Evolutionary conservation across 805 yeast genomes (phyloP).

Genomic region (Metschnikowia cerradonensis): DNA sequence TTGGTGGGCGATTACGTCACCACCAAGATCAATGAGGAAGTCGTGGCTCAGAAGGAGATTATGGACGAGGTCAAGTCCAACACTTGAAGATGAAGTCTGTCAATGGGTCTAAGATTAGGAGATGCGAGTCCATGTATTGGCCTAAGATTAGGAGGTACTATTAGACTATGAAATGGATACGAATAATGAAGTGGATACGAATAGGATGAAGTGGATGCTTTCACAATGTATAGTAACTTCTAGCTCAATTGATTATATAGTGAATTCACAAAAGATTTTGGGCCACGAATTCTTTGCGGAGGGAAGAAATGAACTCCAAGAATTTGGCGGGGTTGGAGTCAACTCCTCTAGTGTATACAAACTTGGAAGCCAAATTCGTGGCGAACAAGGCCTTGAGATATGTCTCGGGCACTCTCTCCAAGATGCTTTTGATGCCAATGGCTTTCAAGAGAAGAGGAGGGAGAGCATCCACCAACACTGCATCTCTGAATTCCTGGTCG

Average conservation of each 20-base stretch:
- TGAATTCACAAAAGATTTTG: slow-evolving; percentile 26
- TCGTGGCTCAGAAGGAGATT: slow-evolving; percentile 29
- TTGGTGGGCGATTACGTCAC: slow-evolving; percentile 39
- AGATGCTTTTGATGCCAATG: slow-evolving; percentile 62
- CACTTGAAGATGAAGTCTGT: background rate
- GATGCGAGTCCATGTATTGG: too few species aligned
- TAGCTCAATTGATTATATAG: background rate
- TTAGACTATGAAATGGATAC: too few species aligned
- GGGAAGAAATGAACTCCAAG: slow-evolving; percentile 60
- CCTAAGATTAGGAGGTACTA: too few species aligned
- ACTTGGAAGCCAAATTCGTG: slow-evolving; percentile 76
- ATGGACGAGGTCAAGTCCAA: slow-evolving; percentile 19
- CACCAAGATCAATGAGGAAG: slow-evolving; percentile 33
- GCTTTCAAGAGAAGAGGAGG: slow-evolving; percentile 69
- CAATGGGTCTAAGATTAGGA: too few species aligned
- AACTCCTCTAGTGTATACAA: slow-evolving; percentile 77
- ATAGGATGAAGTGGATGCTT: too few species aligned
- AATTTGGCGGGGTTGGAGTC: slow-evolving; percentile 77
- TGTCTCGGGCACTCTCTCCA: slow-evolving; percentile 78
- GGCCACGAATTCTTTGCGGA: slow-evolving; percentile 44
- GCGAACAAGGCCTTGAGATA: slow-evolving; percentile 88
- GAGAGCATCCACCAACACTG: slow-evolving; percentile 69
- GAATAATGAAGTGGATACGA: too few species aligned
- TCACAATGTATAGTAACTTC: background rate
- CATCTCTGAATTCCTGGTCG: slow-evolving; percentile 71